Conservation (phyloP, 1,284 basidiomycete species). For the Tilletiaria anomala region DNA sequence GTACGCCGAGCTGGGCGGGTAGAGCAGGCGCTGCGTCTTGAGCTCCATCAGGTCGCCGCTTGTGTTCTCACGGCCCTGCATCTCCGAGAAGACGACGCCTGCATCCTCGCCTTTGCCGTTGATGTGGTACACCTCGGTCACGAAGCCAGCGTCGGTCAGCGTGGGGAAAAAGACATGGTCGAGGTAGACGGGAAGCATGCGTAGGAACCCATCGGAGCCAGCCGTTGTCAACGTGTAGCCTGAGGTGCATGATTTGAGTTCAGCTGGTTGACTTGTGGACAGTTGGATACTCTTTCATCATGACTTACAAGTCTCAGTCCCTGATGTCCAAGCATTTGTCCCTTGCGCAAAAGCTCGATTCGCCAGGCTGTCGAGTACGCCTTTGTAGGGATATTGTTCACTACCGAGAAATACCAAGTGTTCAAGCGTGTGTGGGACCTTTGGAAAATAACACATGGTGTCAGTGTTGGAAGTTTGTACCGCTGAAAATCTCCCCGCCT, state of each 20-base stretch:
- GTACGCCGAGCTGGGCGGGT: constrained; percentile 72
- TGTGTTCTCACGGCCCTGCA: constrained; percentile 95
- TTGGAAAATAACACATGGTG: constrained; percentile 31
- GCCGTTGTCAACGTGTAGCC: constrained; percentile 97
- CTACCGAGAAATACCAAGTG: constrained; percentile 37
- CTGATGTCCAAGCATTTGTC: constrained; percentile 60
- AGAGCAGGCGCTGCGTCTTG: constrained; percentile 49
- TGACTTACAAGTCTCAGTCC: too few species aligned
- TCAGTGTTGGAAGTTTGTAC: constrained; percentile 1
- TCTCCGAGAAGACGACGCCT: constrained; percentile 70
- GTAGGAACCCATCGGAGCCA: constrained; percentile 85
- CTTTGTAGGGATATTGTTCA: constrained; percentile 67
- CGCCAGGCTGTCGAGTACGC: constrained; percentile 89
- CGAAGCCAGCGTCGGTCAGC: constrained; percentile 73
- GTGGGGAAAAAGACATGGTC: constrained; percentile 97
- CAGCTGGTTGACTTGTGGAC: too few species aligned
- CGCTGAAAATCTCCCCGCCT: too few species aligned
- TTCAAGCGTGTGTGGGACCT: constrained; percentile 29
- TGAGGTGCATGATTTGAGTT: too few species aligned
- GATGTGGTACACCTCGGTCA: constrained; percentile 70
- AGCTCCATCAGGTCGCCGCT: constrained; percentile 78
- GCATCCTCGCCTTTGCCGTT: constrained; percentile 79
- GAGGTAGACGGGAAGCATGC: constrained; percentile 83
- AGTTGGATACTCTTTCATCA: too few species aligned
- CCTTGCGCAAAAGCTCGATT: constrained; percentile 80